Percentiles rank a stretch among this genome's conserved stretches.
phyloP scores from a whole-genome alignment of 345 rosid species.

The Camelina laxa region DNA sequence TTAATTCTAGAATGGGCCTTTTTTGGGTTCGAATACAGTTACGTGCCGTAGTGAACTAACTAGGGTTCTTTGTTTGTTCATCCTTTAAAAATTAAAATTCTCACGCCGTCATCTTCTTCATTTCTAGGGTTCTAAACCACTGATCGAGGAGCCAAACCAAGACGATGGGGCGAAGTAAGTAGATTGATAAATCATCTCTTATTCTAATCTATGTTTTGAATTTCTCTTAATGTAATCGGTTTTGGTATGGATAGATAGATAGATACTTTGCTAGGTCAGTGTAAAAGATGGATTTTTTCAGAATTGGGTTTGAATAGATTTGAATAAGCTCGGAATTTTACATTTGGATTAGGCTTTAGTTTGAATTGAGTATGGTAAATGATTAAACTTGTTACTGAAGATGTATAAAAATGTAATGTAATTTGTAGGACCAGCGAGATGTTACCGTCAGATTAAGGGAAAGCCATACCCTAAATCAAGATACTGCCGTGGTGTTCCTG shows the following conservation, averaged over 20 bases:
- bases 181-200: not conserved
- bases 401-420: not conserved
- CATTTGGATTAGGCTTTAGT: conserved; percentile 15
- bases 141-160: not conserved
- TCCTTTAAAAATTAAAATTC: not conserved
- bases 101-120: conserved; percentile 6
- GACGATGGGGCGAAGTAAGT: conserved; percentile 32
- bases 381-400: not conserved
- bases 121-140: conserved; percentile 3
- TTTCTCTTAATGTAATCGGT: not conserved
- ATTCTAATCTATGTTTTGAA: not conserved
- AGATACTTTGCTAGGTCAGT: not conserved
- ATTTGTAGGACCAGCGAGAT: conserved; percentile 44
- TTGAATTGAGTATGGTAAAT: not conserved
- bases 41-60: not conserved
- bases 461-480: conserved; percentile 66
- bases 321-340: not conserved
- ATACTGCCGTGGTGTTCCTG: conserved; percentile 62
- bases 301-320: not conserved
- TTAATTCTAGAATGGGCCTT: not conserved
- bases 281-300: not conserved
- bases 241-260: not conserved
- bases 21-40: not conserved
- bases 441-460: conserved; percentile 59
- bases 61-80: not conserved